Conservation (phyloP, 306 rosid genomes). For the Canavalia ensiformis region DNA sequence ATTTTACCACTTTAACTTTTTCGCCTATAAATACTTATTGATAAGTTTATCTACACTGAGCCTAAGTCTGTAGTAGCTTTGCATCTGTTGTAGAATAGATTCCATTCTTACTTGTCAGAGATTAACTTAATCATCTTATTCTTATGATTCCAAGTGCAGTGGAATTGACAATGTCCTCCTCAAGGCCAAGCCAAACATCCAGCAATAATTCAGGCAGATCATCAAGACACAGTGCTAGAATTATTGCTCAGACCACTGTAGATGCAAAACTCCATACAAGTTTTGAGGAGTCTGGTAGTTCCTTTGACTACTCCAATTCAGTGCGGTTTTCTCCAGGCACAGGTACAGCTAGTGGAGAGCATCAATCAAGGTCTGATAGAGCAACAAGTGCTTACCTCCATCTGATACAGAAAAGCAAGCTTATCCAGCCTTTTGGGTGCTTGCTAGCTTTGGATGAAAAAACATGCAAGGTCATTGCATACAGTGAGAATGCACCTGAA, state of each 20-base stretch:
- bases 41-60: no score
- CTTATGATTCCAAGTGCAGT: conserved; percentile 46
- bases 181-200: conserved; percentile 74
- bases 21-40: no score
- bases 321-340: conserved; percentile 58
- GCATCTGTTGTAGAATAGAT: background rate
- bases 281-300: conserved; percentile 78
- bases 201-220: conserved; percentile 69
- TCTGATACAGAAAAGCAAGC: conserved; percentile 81
- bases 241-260: conserved; percentile 78
- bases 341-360: conserved; percentile 52
- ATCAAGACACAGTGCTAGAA: conserved; percentile 66
- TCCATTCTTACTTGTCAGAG: conserved; percentile 1
- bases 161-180: conserved; percentile 70
- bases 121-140: conserved; percentile 1
- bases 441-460: conserved; percentile 85
- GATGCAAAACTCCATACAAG: conserved; percentile 86
- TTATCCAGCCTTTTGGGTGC: conserved; percentile 88
- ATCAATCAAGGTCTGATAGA: conserved; percentile 66
- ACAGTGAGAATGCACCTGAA: conserved; percentile 90
- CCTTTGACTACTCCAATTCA: conserved; percentile 85
- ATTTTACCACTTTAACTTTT: no score
- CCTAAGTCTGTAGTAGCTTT: conserved; percentile 4
- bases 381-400: conserved; percentile 84
- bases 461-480: conserved; percentile 78